Base-by-base conservation (phyloP, 1,284 basidiomycete genomes). In the Chondrostereum purpureum region DNA sequence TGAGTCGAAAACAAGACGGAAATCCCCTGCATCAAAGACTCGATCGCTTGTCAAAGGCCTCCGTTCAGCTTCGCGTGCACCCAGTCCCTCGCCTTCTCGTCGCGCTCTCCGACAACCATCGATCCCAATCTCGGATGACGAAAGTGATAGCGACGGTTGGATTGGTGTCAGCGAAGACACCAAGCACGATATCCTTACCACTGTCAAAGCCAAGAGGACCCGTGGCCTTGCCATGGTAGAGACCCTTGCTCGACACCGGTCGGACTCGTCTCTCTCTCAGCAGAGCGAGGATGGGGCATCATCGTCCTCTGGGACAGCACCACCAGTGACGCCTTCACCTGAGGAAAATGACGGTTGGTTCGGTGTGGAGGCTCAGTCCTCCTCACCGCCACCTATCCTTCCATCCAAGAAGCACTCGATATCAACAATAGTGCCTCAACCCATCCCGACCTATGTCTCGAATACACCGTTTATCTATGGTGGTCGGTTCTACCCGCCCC, bases 31-130 rank as follows among this genome's bases (percentile, higher is more conserved):
- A 33, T 73, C 71, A n/a, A 66, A 65, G 52, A 73, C 71, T 18
- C 67, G 71, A 14, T 65, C 69, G 42, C 67, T 73, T 35, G 69
- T 73, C 39, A 70, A 73, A 51, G 63, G 62, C 18, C 53, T 73
- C 18, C 65, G 68, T 22, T 68, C 66, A 5, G 60, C 58, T 38
- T 62, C 60, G 42, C 61, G 60, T 3, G 63, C 51, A 45, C 62
- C 62, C 8, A 60, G 55, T 40, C 48, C 58, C 4, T 46, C 57
- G 5, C 53, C 37, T 47, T 8, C 61, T 65, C 16, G 51, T 64
- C 14, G 52, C 47, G 36, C 48, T 58, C 19, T 46, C 62, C 36
- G 55, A 58, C 16, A 60, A 61, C 8, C 58, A 62, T 20, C 52
- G 55, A 10, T 58, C 59, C n/a, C n/a, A 21, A 57, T 62, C 17